Evolutionary conservation across 768 basidiomycete species (phyloP).

Genomic region (Leccinum rimulosum): DNA sequence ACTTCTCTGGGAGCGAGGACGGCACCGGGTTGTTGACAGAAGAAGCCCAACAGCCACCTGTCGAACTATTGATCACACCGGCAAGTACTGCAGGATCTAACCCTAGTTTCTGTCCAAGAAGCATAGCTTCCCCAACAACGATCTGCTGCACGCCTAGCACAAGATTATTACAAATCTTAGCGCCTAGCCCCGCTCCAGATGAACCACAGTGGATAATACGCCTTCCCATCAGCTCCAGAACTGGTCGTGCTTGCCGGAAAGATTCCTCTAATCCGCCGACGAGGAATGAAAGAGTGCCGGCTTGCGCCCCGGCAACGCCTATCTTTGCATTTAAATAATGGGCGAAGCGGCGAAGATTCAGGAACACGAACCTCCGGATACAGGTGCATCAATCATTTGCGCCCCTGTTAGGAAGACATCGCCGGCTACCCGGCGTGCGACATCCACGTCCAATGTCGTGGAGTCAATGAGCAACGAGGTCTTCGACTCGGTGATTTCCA

Average conservation of each 20-base stretch:
- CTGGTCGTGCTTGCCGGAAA: slow-evolving; percentile 55
- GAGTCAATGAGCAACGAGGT: slow-evolving; percentile 80
- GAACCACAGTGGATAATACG: slow-evolving; percentile 81
- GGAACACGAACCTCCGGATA: slow-evolving; percentile 74
- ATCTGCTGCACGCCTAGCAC: slow-evolving; percentile 79
- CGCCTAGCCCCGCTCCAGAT: slow-evolving; percentile 78
- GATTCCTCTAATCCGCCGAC: slow-evolving; percentile 72
- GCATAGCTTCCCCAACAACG: slow-evolving; percentile 86
- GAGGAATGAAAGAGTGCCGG: slow-evolving; percentile 87
- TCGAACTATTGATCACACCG: slow-evolving; percentile 81
- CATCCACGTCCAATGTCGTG: slow-evolving; percentile 82
- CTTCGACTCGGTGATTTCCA: slow-evolving; percentile 38
- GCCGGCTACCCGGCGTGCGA: slow-evolving; percentile 63
- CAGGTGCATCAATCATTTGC: slow-evolving; percentile 88
- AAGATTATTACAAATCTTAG: slow-evolving; percentile 90
- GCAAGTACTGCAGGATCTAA: slow-evolving; percentile 74
- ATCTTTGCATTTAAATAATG: slow-evolving; percentile 4
- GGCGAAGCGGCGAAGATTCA: neutral
- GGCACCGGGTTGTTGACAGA: slow-evolving; percentile 89
- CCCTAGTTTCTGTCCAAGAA: slow-evolving; percentile 80
- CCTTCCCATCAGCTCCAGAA: slow-evolving; percentile 73
- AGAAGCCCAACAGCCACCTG: slow-evolving; percentile 80
- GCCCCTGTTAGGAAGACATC: slow-evolving; percentile 56
- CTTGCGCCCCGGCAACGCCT: slow-evolving; percentile 87
- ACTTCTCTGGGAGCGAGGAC: slow-evolving; percentile 62